Evolutionary conservation across 1,139 yeast species (phyloP).

Genomic region (Kluyveromyces sp.): DNA sequence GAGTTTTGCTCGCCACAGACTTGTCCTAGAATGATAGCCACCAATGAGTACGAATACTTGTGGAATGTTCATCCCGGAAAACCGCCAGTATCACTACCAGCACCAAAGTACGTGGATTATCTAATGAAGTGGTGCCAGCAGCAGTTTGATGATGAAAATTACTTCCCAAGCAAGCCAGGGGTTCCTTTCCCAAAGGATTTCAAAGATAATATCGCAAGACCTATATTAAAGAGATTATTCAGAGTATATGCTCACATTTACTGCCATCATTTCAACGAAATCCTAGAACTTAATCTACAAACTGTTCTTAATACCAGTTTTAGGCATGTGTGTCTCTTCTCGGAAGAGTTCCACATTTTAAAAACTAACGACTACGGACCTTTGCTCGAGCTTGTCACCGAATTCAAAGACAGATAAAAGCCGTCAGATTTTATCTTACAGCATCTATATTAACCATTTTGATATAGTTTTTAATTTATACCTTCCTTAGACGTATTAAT

Average conservation of each 20-base stretch:
- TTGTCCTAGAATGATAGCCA: conserved; percentile 96
- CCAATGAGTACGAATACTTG: conserved; percentile 90
- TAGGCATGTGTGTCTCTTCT: conserved; percentile 86
- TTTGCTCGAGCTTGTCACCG: conserved; percentile 72
- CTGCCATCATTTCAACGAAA: conserved; percentile 95
- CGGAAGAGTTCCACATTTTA: conserved; percentile 73
- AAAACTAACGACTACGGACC: conserved; percentile 87
- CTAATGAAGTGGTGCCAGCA: conserved; percentile 93
- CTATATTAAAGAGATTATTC: conserved; percentile 81
- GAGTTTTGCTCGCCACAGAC: conserved; percentile 90
- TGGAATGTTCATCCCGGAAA: conserved; percentile 56
- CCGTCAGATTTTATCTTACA: neutral
- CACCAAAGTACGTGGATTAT: conserved; percentile 90
- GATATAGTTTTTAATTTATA: neutral
- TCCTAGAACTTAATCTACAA: conserved; percentile 83
- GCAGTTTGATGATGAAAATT: conserved; percentile 78
- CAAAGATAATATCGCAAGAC: conserved; percentile 62
- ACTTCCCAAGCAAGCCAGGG: conserved; percentile 85
- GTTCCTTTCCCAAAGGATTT: conserved; percentile 75
- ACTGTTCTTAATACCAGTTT: conserved; percentile 89
- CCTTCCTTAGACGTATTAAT: neutral
- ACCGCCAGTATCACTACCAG: conserved; percentile 71
- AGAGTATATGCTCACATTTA: conserved; percentile 97
- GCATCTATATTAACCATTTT: too few relatives aligned
- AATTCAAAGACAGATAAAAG: conserved; percentile 32